These are phyloP conservation scores for Podila minutissima DNA, from an alignment of 192 early-diverging fungal species.

Conservation along the genomic window DNA sequence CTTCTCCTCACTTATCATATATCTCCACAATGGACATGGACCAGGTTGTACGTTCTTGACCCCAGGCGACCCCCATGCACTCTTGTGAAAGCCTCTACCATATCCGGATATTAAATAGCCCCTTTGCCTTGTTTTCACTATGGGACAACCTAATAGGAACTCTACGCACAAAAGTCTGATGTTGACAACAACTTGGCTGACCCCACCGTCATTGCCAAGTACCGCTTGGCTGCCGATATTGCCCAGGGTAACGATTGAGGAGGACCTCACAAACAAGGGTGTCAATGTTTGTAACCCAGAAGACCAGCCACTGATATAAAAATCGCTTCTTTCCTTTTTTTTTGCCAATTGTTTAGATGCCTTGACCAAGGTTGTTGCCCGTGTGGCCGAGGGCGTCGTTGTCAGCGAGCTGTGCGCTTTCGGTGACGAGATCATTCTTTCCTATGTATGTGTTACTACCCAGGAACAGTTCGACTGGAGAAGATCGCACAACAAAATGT, in stretches of 20 bases:
- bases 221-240: conserved; percentile 79
- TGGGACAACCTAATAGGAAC: conserved; percentile 19
- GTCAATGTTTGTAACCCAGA: background rate
- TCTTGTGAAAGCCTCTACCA: too few relatives aligned
- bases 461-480: background rate
- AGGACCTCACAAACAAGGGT: background rate
- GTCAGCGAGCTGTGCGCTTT: conserved; percentile 72
- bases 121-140: background rate
- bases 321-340: background rate
- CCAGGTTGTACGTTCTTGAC: conserved; percentile 26
- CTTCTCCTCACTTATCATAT: background rate
- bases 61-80: background rate
- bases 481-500: background rate
- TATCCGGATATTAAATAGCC: background rate
- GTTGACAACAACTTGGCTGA: conserved; percentile 74
- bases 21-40: conserved; percentile 33
- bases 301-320: background rate
- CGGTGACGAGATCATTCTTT: conserved; percentile 70
- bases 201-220: conserved; percentile 75
- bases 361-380: conserved; percentile 62
- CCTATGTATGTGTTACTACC: conserved; percentile 53
- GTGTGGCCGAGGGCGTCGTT: conserved; percentile 68
- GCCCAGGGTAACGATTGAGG: conserved; percentile 66
- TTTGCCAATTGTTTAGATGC: conserved; percentile 50
- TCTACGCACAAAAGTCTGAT: conserved; percentile 59